A percentile compares a stretch with the other conserved stretches of the same genome.
Conservation (phyloP, 345 rosid genomes). For the Eucalyptus pauciflora region DNA sequence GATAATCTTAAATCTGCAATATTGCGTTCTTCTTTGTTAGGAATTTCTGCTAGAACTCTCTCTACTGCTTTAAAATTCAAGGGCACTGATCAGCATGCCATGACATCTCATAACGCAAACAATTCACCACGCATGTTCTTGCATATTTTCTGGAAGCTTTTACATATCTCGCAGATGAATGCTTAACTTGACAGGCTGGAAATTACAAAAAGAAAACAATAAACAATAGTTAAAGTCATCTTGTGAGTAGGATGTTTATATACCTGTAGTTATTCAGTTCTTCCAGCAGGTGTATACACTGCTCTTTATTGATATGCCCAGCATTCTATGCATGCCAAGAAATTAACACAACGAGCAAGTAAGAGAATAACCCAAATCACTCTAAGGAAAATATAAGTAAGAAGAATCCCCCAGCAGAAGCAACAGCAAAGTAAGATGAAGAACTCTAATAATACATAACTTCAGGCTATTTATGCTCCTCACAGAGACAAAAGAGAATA, state of each 20-base stretch:
- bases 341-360: background rate
- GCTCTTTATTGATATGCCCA: constrained; percentile 61
- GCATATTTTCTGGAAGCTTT: background rate
- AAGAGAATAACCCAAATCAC: background rate
- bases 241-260: background rate
- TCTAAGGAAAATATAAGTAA: background rate
- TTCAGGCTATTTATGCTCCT: background rate
- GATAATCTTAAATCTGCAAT: background rate
- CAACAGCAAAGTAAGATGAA: background rate
- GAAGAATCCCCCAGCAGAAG: background rate
- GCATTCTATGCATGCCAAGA: constrained; percentile 30
- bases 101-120: background rate
- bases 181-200: background rate
- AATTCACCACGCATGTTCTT: background rate
- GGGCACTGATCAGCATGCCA: background rate
- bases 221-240: background rate
- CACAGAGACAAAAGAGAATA: background rate
- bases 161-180: background rate
- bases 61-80: background rate
- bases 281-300: constrained; percentile 69
- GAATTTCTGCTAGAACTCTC: background rate
- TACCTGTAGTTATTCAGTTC: constrained; percentile 88
- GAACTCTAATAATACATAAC: background rate
- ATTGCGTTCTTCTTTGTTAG: background rate
- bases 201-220: background rate